Conservation (phyloP, 371 early-diverging fungal genomes). For the Mucor racemosus region DNA sequence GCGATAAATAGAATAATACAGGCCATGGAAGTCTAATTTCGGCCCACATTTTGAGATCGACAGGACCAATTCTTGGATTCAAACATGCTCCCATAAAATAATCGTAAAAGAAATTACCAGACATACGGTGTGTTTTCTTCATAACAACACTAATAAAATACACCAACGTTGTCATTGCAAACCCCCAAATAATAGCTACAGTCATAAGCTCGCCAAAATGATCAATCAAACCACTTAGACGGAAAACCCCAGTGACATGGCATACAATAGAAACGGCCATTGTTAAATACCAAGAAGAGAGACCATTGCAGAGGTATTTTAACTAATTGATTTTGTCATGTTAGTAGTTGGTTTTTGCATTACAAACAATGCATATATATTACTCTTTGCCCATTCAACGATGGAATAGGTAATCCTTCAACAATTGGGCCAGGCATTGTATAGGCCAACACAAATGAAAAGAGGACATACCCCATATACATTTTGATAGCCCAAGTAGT, state of each 20-base stretch:
- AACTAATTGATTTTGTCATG: slow-evolving; percentile 28
- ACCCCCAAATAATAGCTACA: slow-evolving; percentile 63
- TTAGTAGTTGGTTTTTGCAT: neutral
- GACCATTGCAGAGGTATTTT: slow-evolving; percentile 67
- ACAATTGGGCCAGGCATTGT: slow-evolving; percentile 74
- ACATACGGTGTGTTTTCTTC: slow-evolving; percentile 57
- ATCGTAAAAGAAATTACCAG: slow-evolving; percentile 82
- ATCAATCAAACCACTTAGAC: slow-evolving; percentile 59
- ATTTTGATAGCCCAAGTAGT: slow-evolving; percentile 60
- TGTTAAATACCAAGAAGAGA: slow-evolving; percentile 63
- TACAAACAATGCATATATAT: slow-evolving; percentile 4
- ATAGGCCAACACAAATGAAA: slow-evolving; percentile 62
- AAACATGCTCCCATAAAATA: slow-evolving; percentile 74
- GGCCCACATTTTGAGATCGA: slow-evolving; percentile 88
- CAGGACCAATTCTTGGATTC: slow-evolving; percentile 76
- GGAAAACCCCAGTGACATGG: slow-evolving; percentile 60
- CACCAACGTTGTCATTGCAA: slow-evolving; percentile 50
- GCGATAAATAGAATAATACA: slow-evolving; percentile 69
- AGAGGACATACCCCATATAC: slow-evolving; percentile 67
- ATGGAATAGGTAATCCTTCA: slow-evolving; percentile 72
- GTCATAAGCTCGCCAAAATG: slow-evolving; percentile 69
- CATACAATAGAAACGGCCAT: slow-evolving; percentile 48
- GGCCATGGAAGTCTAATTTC: slow-evolving; percentile 83
- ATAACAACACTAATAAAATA: slow-evolving; percentile 36
- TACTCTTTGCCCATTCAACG: slow-evolving; percentile 60